These are phyloP conservation scores for Leptodermis oblonga DNA, from an alignment of 257 asterid genomes.

Conservation along the genomic window DNA sequence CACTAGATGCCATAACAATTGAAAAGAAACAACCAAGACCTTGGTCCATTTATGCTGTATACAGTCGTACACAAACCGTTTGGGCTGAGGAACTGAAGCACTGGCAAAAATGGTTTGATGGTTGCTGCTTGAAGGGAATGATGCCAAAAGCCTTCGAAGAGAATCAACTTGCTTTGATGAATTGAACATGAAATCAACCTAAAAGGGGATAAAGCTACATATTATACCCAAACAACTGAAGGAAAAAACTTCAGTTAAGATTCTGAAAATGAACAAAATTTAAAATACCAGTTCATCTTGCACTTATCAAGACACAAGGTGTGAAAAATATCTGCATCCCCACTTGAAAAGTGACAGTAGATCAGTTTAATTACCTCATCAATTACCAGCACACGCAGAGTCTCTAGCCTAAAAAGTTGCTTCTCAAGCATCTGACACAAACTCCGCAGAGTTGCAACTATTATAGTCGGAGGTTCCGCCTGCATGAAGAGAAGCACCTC, in stretches of 20 bases:
- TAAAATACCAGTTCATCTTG: slow-evolving; percentile 5
- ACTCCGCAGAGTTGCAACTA: slow-evolving; percentile 86
- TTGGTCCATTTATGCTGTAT: slow-evolving; percentile 95
- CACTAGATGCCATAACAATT: slow-evolving; percentile 10
- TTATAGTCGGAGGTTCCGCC: slow-evolving; percentile 87
- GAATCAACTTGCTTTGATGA: slow-evolving; percentile 79
- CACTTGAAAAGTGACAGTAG: slow-evolving; percentile 4
- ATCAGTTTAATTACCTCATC: slow-evolving; percentile 83
- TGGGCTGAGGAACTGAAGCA: slow-evolving; percentile 93
- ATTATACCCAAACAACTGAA: slow-evolving; percentile 1
- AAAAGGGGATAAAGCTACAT: slow-evolving; percentile 11
- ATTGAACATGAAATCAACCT: slow-evolving; percentile 94
- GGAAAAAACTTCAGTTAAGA: neutral
- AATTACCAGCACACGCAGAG: slow-evolving; percentile 75
- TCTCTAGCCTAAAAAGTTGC: slow-evolving; percentile 62
- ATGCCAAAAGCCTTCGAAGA: slow-evolving; percentile 76
- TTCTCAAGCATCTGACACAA: slow-evolving; percentile 87
- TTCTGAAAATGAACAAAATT: neutral
- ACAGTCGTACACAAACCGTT: slow-evolving; percentile 72
- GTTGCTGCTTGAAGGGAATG: slow-evolving; percentile 61
- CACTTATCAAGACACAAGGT: neutral
- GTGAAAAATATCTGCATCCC: neutral
- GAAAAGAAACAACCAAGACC: slow-evolving; percentile 33
- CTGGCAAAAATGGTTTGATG: slow-evolving; percentile 90
- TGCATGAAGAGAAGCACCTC: slow-evolving; percentile 27